Evolutionary conservation across 768 basidiomycete species (phyloP).

Genomic region (Russula sp.): DNA sequence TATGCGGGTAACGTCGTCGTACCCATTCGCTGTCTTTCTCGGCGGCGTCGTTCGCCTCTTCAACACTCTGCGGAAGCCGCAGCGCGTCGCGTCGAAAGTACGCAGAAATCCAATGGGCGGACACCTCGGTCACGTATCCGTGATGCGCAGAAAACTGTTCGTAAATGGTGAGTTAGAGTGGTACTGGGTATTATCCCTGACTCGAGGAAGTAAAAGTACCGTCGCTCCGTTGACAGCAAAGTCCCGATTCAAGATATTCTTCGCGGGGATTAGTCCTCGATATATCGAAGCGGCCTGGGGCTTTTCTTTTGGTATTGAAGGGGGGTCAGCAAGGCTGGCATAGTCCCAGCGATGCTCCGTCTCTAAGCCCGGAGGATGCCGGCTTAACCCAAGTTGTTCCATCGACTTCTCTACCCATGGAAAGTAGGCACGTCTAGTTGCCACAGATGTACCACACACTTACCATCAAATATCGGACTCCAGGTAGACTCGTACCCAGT

Average conservation of each 20-base stretch:
- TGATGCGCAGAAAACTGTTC: constrained; percentile 47
- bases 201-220: constrained; percentile 29
- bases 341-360: constrained; percentile 28
- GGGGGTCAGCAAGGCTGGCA: constrained; percentile 32
- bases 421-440: background rate
- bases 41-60: constrained; percentile 39
- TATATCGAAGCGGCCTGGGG: constrained; percentile 45
- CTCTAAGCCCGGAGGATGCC: constrained; percentile 28
- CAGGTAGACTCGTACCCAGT: constrained; percentile 60
- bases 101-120: constrained; percentile 57
- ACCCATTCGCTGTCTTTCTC: constrained; percentile 47
- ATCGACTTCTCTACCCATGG: constrained; percentile 39
- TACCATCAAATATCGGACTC: constrained; percentile 35
- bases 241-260: constrained; percentile 46
- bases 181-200: background rate
- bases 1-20: constrained; percentile 45
- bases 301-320: constrained; percentile 24
- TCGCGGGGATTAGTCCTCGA: constrained; percentile 55
- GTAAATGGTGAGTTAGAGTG: background rate
- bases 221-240: constrained; percentile 59
- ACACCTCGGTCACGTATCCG: constrained; percentile 47
- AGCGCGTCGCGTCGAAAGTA: constrained; percentile 50
- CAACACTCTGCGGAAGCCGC: constrained; percentile 37
- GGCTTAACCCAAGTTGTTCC: constrained; percentile 42
- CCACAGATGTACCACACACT: background rate